These are phyloP conservation scores for Diaporthe sp. DNA, from an alignment of 2,329 filamentous ascomycete species.

Conservation along the genomic window DNA sequence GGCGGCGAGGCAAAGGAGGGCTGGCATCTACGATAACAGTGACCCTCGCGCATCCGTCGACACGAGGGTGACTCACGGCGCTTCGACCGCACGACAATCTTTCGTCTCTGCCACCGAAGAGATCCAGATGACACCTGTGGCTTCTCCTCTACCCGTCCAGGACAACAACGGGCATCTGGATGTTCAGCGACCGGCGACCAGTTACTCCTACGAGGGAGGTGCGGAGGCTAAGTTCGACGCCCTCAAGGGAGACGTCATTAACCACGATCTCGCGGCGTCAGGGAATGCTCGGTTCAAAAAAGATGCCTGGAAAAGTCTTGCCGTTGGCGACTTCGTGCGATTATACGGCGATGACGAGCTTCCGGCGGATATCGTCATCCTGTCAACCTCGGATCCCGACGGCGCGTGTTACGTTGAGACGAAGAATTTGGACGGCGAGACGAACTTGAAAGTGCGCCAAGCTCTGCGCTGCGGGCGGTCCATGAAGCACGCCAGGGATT, in stretches of 20 bases:
- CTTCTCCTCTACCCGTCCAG: constrained; percentile 77
- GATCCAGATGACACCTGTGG: constrained; percentile 96
- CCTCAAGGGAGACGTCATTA: constrained; percentile 75
- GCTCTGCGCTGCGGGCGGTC: constrained; percentile 87
- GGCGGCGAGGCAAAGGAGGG: constrained; percentile 64
- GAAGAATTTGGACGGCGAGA: constrained; percentile 98
- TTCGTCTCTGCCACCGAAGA: constrained; percentile 73
- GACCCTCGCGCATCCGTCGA: constrained; percentile 77
- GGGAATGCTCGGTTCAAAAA: constrained; percentile 89
- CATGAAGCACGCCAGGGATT: constrained; percentile 91
- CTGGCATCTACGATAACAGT: constrained; percentile 65
- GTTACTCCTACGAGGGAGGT: constrained; percentile 50
- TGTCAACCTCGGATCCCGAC: constrained; percentile 93
- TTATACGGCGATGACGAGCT: constrained; percentile 97
- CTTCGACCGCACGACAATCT: constrained; percentile 63
- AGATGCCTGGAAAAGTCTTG: constrained; percentile 94
- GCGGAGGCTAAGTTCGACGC: constrained; percentile 58
- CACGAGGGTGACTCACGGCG: constrained; percentile 68
- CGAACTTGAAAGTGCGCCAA: constrained; percentile 94
- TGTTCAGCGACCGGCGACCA: constrained; percentile 49
- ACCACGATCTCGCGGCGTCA: constrained; percentile 74
- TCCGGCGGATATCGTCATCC: constrained; percentile 91
- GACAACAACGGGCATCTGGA: constrained; percentile 50
- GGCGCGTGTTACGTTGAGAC: constrained; percentile 98
- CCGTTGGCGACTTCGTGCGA: constrained; percentile 96